Conservation (phyloP, 1,284 basidiomycete species). For the Irpex sp. region DNA sequence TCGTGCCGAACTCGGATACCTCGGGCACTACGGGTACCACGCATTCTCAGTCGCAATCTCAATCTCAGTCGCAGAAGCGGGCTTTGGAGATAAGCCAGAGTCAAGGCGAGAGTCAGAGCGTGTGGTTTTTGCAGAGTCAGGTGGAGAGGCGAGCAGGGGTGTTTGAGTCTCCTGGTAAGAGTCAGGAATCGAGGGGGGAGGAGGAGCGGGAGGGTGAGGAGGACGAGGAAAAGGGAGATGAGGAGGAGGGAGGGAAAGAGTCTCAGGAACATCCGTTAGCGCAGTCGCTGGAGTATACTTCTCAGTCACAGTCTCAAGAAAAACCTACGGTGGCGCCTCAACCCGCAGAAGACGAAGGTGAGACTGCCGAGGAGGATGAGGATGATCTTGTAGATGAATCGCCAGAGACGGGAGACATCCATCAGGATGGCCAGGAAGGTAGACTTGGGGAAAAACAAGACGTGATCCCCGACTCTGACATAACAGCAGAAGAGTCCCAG, state of each 20-base stretch:
- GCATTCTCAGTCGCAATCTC: not conserved
- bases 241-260: no score
- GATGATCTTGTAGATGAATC: not conserved
- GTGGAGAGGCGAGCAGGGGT: no score
- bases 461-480: not conserved
- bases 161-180: no score
- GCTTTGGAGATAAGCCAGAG: not conserved
- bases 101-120: not conserved
- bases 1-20: constrained; percentile 52
- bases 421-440: no score
- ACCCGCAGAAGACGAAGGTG: not conserved
- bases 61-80: constrained; percentile 9
- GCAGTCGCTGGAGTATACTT: constrained; percentile 13
- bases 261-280: not conserved
- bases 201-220: no score
- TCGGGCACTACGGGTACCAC: constrained; percentile 22
- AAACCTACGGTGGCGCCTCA: not conserved
- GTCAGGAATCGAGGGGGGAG: no score
- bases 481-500: not conserved
- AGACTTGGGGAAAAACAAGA: no score
- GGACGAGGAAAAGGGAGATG: no score
- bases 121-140: not conserved
- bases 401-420: no score
- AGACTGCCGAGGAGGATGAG: no score
- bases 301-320: constrained; percentile 4